Base-by-base conservation (phyloP, 192 early-diverging fungal genomes). In the Entrophospora sp. region DNA sequence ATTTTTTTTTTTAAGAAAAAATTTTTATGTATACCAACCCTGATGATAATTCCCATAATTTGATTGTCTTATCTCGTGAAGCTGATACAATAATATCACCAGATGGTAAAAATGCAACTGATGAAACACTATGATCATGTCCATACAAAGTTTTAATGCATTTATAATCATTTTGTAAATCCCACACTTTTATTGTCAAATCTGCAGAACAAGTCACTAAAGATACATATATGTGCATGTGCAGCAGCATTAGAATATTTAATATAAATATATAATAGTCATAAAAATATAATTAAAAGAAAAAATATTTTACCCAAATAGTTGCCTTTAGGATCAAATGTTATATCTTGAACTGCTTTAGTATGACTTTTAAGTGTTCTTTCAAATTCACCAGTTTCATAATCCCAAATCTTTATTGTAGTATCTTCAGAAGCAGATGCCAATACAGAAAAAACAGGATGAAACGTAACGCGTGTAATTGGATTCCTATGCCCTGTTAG, bases 331-430 rank as follows among this genome's bases (percentile, higher is more conserved):
- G 84, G 48, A 68, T 91, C 92, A 74, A 91, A 97, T 0, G 83
- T 79, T 25, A 97, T 57, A 83, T 89, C 89, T 69, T 91, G 89
- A n/a, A 98, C 92, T 12, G 93, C 79, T 66, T 96, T 94, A 1
- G 95, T 98, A 70, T 98, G 95, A 38, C 95, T 94, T 69, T 95
- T 95, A 5, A 98, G 75, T 0, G 95, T 93, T 34, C 89, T 74
- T 72, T 97, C 95, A 75, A 90, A 95, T 42, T 90, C 89, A 40
- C 91, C 94, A 12, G 92, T 84, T 70, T 98, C 95, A 49, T 88
- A 86, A 78, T 97, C 95, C 88, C 88, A 98, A 34, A 97, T 85
- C 66, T 92, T 91, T 56, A 97, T 87, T 0, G 93, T 87, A 45
- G 91, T 87, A 64, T 98, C 95, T 69, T 98, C 95, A 13, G 87